A percentile compares a stretch with the other conserved stretches of the same genome.
phyloP scores from a whole-genome alignment of 108 stramenopile genomes.

The Pseudonitzschia delicatissima region DNA sequence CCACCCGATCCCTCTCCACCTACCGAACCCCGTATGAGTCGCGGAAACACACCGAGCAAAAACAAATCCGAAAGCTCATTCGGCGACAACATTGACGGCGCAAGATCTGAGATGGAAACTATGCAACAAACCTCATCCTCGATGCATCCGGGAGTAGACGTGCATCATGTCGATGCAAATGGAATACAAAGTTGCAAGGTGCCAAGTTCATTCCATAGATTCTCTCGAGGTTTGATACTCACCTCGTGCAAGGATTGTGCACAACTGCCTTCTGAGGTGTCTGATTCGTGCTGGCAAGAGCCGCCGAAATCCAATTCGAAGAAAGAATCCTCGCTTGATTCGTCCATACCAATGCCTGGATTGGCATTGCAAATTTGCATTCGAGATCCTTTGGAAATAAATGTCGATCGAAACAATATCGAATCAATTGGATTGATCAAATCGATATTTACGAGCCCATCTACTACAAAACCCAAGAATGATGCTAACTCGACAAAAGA shows the following conservation, averaged over 20 bases:
- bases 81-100: not conserved
- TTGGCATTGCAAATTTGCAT: conserved; percentile 52
- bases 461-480: not conserved
- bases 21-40: conserved; percentile 12
- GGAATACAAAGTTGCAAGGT: conserved; percentile 58
- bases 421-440: conserved; percentile 44
- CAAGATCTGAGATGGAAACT: not conserved
- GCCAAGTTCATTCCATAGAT: conserved; percentile 58
- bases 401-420: conserved; percentile 59
- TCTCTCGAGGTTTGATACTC: conserved; percentile 48
- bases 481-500: not conserved
- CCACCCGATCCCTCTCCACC: conserved; percentile 40
- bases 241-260: conserved; percentile 33
- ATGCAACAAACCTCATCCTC: not conserved
- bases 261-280: conserved; percentile 59
- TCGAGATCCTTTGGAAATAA: conserved; percentile 68
- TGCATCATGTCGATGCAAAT: conserved; percentile 41
- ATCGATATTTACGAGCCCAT: conserved; percentile 46
- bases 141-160: conserved; percentile 24
- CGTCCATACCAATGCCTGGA: conserved; percentile 64
- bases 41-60: conserved; percentile 12
- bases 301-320: not conserved
- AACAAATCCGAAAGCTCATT: not conserved
- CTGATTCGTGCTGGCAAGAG: conserved; percentile 54
- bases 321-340: conserved; percentile 33